Conservation (phyloP, 2,329 filamentous ascomycete species). For the Sporothrix phasma region DNA sequence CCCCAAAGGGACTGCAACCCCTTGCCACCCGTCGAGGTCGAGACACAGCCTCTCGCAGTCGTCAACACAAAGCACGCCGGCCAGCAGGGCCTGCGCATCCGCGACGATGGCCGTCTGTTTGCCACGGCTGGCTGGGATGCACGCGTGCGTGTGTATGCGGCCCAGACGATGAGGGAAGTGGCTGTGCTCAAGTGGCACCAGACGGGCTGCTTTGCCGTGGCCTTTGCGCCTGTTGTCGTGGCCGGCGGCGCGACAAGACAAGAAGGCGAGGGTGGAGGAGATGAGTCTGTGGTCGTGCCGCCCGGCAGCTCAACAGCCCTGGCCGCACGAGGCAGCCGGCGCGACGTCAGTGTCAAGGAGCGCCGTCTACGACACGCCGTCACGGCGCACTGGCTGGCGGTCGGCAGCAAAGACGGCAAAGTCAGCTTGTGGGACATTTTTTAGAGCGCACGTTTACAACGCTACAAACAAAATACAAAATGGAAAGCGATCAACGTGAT, state of each 20-base stretch:
- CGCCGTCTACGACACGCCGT: conserved; percentile 54
- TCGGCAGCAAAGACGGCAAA: conserved; percentile 88
- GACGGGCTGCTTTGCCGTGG: conserved; percentile 72
- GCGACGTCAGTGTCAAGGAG: conserved; percentile 46
- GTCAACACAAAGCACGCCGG: conserved; percentile 80
- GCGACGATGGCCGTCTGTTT: conserved; percentile 73
- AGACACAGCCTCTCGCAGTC: conserved; percentile 45
- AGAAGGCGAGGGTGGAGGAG: background rate
- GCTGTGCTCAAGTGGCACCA: conserved; percentile 93
- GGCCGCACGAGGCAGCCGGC: conserved; percentile 7
- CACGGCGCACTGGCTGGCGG: conserved; percentile 77
- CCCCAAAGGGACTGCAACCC: conserved; percentile 1
- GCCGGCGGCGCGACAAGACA: background rate
- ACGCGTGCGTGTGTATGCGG: conserved; percentile 68
- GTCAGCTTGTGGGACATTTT: conserved; percentile 95
- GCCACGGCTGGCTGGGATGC: conserved; percentile 91
- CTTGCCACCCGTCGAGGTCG: conserved; percentile 14
- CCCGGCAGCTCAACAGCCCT: background rate
- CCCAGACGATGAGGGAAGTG: conserved; percentile 71
- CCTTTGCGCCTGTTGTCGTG: conserved; percentile 49
- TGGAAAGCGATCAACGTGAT: background rate
- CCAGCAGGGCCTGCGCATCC: conserved; percentile 69
- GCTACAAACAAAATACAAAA: background rate
- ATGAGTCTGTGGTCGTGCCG: background rate
- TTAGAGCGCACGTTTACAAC: conserved; percentile 26